Conservation (phyloP, 2,329 filamentous ascomycete genomes). For the Lecanicillium sp. region DNA sequence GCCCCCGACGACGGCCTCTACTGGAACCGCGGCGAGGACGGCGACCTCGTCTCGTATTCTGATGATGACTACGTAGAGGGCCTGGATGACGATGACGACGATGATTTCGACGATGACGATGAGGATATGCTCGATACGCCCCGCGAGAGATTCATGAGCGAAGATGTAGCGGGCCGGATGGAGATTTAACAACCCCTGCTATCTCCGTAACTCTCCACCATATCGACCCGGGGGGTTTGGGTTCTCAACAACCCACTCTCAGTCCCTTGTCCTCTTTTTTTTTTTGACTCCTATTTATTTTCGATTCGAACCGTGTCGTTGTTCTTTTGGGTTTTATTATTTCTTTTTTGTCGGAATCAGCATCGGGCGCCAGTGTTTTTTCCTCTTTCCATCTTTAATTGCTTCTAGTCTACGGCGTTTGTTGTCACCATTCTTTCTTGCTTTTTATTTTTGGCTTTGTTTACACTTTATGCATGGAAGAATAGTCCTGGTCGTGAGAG, state of each 20-base stretch:
- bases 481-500: too few species aligned
- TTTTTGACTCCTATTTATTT: neutral
- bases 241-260: neutral
- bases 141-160: conserved; percentile 49
- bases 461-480: too few species aligned
- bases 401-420: neutral
- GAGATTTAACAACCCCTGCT: conserved; percentile 55
- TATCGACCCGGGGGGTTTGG: too few species aligned
- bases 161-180: conserved; percentile 56
- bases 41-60: conserved; percentile 46
- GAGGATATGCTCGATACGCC: conserved; percentile 31
- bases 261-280: neutral
- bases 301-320: neutral
- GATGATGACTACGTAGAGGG: conserved; percentile 44
- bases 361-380: conserved; percentile 1
- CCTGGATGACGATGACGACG: conserved; percentile 36
- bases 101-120: conserved; percentile 35
- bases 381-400: neutral
- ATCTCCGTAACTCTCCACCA: too few species aligned
- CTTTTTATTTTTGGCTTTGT: too few species aligned
- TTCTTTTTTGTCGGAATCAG: neutral
- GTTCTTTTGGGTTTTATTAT: neutral
- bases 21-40: conserved; percentile 52
- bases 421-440: too few species aligned
- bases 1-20: conserved; percentile 41